Evolutionary conservation across 768 basidiomycete genomes (phyloP), one percentile per base, ranked within the genome.

Genomic region (Podaxis sp.): DNA sequence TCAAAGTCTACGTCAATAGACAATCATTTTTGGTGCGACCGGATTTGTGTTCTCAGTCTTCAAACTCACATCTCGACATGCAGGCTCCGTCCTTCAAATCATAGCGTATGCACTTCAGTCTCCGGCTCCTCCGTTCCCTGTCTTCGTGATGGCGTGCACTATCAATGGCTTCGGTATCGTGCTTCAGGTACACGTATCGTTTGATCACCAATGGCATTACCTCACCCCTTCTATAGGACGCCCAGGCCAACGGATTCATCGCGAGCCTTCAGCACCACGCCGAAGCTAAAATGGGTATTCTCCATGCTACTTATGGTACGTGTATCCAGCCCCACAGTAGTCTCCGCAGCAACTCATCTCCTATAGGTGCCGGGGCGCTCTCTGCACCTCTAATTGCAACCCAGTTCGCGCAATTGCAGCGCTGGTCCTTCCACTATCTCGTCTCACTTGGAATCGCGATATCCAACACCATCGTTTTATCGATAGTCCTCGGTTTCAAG

Each of bases 381-480:
- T 77, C 77, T 7, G 73, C 93, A 0, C 94, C 95, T 2, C 80
- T 96, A 17, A 85, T 89, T 0, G 83, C 93, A 0, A 96, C 95
- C 0, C 90, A 93, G 62, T 95, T 96, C 66, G 79, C 90, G 0
- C 84, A 85, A 61, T 68, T 84, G 24, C 72, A 66, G 0, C 80
- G 76, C 38, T 95, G 93, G 93, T 90, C 87, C 0, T 88, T 90
- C 71, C 89, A 94, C 71, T 95, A 87, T 68, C 79, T 94, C 8
- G 76, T 76, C 0, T 92, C 91, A 0, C 73, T 94, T 0, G 88
- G 85, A 1, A 66, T 95, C n/a, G 85, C 90, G 0, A 59, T 85
- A 15, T 65, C 77, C 46, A 93, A 90, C 65, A 77, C 81, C 0
- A 42, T 81, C 12, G 57, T 86, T 3, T 73, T 95, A 4, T 65